These are phyloP conservation scores for Aspergillus sp. DNA, from an alignment of 2,329 filamentous ascomycete species.

Conservation along the genomic window DNA sequence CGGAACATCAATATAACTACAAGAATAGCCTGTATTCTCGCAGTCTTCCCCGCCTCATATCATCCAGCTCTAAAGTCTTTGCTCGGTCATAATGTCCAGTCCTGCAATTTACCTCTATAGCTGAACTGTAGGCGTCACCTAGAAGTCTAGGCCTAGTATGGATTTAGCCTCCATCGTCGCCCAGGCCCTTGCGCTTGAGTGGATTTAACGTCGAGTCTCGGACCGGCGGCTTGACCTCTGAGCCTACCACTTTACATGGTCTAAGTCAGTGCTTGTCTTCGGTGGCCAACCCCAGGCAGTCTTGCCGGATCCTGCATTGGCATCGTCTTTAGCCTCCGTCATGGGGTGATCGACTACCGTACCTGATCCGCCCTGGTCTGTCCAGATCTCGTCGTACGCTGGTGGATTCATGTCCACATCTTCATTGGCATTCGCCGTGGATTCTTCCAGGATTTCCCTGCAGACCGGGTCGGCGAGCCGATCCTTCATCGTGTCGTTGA, in stretches of 20 bases:
- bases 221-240: constrained; percentile 15
- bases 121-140: not conserved
- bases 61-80: not conserved
- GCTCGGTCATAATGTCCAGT: not conserved
- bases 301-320: constrained; percentile 11
- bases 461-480: constrained; percentile 60
- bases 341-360: constrained; percentile 24
- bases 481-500: constrained; percentile 66
- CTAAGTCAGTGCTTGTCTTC: constrained; percentile 27
- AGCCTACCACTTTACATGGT: constrained; percentile 33
- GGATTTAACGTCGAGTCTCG: constrained; percentile 29
- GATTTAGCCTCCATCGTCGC: constrained; percentile 15
- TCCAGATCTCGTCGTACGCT: constrained; percentile 30
- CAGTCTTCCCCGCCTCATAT: not conserved
- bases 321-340: constrained; percentile 9
- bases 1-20: not conserved
- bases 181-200: constrained; percentile 36
- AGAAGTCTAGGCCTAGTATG: not conserved
- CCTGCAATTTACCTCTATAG: too few species aligned
- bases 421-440: constrained; percentile 14
- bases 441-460: constrained; percentile 41
- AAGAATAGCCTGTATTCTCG: not conserved
- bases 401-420: constrained; percentile 34
- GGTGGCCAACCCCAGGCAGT: constrained; percentile 15
- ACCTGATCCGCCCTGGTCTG: constrained; percentile 29